Conservation (phyloP, 2,329 filamentous ascomycete species). For the Fusarium guadeloupense region DNA sequence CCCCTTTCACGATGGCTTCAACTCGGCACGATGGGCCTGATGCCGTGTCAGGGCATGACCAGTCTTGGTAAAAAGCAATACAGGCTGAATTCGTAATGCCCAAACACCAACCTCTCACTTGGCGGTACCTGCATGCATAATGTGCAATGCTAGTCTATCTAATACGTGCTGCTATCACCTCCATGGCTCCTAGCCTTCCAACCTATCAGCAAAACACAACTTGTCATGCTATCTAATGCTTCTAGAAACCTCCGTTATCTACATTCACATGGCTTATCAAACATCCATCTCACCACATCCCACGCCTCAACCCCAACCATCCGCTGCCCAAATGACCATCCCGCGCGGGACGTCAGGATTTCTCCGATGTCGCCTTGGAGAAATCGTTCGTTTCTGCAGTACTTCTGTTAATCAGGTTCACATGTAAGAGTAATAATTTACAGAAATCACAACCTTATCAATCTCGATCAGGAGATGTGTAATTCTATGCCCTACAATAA, state of each 20-base stretch:
- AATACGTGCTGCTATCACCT: neutral
- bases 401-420: conserved; percentile 2
- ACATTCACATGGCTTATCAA: conserved; percentile 1
- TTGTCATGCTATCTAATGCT: neutral
- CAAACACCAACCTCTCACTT: neutral
- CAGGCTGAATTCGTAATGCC: neutral
- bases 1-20: conserved; percentile 29
- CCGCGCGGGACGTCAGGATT: conserved; percentile 1
- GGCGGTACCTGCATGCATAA: conserved; percentile 38
- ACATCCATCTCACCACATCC: conserved; percentile 16
- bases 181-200: neutral
- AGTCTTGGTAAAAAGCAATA: neutral
- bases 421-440: neutral
- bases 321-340: neutral
- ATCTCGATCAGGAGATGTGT: neutral
- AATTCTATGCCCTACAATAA: neutral
- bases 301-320: conserved; percentile 23
- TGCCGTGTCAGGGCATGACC: neutral
- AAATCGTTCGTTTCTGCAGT: neutral
- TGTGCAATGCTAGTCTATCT: conserved; percentile 18
- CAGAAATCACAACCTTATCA: neutral
- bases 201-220: neutral
- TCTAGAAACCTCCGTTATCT: conserved; percentile 21
- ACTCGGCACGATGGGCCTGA: neutral
- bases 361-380: conserved; percentile 7